Conservation (phyloP, 208 protist genomes). For the Leishmania turanica region DNA sequence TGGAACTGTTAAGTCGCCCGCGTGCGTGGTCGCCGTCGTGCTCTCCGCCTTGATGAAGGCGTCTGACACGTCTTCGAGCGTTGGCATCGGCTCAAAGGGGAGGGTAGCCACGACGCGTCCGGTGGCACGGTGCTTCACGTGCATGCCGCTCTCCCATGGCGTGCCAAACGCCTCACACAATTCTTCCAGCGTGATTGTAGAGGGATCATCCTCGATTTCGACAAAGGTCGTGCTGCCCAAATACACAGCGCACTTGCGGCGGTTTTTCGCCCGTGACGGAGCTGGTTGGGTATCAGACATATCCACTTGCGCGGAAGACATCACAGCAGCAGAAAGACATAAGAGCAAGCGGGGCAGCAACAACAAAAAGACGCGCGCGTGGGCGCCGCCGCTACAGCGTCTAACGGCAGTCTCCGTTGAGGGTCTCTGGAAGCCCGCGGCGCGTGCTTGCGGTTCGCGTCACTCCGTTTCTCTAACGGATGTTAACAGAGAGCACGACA, state of each 20-base stretch:
- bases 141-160: constrained; percentile 46
- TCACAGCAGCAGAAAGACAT: neutral
- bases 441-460: neutral
- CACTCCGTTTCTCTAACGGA: neutral
- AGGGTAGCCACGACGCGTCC: constrained; percentile 74
- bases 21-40: neutral
- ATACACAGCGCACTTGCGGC: constrained; percentile 49
- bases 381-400: neutral
- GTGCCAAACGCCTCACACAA: constrained; percentile 72
- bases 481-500: neutral
- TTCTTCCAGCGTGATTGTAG: constrained; percentile 65
- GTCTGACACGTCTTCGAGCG: constrained; percentile 9
- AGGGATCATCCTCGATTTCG: constrained; percentile 61
- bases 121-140: constrained; percentile 45
- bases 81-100: constrained; percentile 64
- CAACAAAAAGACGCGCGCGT: neutral
- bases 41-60: neutral
- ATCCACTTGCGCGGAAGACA: neutral
- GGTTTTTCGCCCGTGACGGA: neutral
- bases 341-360: neutral
- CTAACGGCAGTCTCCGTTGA: neutral
- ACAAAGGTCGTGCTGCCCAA: constrained; percentile 63
- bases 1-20: neutral
- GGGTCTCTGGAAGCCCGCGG: neutral
- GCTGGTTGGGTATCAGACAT: constrained; percentile 1